Evolutionary conservation across 495 filamentous ascomycete genomes (phyloP), one percentile per base, ranked within the genome.

Genomic region (Aspergillus funiculosus): DNA sequence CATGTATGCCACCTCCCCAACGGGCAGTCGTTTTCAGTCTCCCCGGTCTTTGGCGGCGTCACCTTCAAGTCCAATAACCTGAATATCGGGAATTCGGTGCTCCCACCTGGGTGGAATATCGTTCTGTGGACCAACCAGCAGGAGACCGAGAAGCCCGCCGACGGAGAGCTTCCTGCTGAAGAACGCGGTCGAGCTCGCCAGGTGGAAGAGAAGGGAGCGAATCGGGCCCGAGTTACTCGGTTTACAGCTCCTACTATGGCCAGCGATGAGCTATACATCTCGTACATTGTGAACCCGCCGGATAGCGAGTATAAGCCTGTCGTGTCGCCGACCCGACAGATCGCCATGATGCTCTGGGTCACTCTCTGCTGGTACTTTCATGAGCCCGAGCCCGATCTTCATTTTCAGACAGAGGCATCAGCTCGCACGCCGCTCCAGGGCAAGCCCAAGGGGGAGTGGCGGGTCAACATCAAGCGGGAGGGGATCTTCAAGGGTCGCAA

Each of bases 361-460:
- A 89, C 87, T 1, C 67, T 97, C 24, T 94, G 84, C 64, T 97
- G 94, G 94, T 98, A 97, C 67, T 98, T 97, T 60, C 89, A 96
- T 48, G 67, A 76, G 54, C 62, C 66, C 0, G 57, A 69, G 30
- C 74, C 74, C 1, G 67, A 76, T 29, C 57, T 64, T 9, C 75
- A 73, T 29, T 43, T 91, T 17, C 71, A 69, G 9, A 86, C 76
- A 7, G 71, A 75, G n/a, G 72, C 76, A 2, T 85, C 80, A 11
- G 75, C 73, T 48, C 50, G 75, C 46, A 85, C 87, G 0, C 83
- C 89, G 2, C 63, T 70, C 14, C 57, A 63, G 1, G 91, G 87
- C 6, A 80, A 74, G 43, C 94, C 92, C 0, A 80, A 77, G 43
- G 87, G 86, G 15, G 81, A 90, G n/a, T 98, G 92, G 92, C 71